phyloP scores from a whole-genome alignment of 139 green algal genomes.

The Chlorella ohadii region DNA sequence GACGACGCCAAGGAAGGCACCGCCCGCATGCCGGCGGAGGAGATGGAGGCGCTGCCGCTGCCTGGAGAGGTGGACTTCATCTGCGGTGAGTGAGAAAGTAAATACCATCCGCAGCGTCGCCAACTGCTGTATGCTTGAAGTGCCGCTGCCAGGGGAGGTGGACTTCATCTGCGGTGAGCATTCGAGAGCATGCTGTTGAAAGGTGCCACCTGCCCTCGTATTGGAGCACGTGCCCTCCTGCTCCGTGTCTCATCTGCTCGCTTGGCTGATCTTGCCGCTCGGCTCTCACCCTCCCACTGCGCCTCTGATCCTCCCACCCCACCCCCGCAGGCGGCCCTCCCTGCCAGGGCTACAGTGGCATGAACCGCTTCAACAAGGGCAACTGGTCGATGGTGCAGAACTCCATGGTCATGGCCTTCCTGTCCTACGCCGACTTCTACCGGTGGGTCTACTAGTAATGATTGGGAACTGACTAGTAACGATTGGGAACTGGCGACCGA shows the following conservation, averaged over 20 bases:
- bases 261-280: no score
- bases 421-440: slow-evolving; percentile 95
- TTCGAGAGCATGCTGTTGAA: no score
- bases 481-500: no score
- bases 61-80: slow-evolving; percentile 96
- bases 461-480: no score
- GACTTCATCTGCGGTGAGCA: no score
- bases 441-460: slow-evolving; percentile 41
- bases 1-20: slow-evolving; percentile 49
- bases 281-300: not conserved
- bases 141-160: no score
- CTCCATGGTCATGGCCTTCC: slow-evolving; percentile 96
- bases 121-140: not conserved
- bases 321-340: slow-evolving; percentile 80
- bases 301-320: not conserved
- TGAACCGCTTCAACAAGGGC: slow-evolving; percentile 99
- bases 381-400: slow-evolving; percentile 96
- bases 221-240: no score
- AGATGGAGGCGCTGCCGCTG: slow-evolving; percentile 64
- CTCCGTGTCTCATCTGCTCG: no score
- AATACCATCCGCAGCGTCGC: no score
- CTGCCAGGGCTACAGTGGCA: slow-evolving; percentile 98
- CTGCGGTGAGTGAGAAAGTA: slow-evolving; percentile 62
- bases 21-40: slow-evolving; percentile 42
- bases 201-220: no score